Conservation (phyloP, 1,139 yeast species). For the Yamadazyma jaroonii region DNA sequence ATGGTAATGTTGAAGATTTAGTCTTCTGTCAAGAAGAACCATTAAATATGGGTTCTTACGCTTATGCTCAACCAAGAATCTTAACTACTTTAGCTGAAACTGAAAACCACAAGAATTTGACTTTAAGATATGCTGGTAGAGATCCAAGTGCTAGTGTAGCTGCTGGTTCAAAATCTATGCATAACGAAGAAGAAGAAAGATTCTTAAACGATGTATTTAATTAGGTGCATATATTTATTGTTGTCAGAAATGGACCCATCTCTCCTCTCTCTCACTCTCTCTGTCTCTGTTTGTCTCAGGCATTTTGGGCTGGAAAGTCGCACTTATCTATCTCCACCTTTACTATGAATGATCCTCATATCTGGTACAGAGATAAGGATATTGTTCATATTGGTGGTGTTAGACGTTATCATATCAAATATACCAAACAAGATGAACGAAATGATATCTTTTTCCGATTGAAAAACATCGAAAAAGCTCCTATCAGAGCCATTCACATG, state of each 20-base stretch:
- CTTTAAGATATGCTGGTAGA: conserved; percentile 91
- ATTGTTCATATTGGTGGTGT: conserved; percentile 39
- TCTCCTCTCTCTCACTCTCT: too few relatives aligned
- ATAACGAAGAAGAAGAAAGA: conserved; percentile 82
- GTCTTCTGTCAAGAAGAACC: conserved; percentile 99
- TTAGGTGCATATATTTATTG: conserved; percentile 4
- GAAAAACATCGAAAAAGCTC: conserved; percentile 48
- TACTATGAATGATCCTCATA: conserved; percentile 14
- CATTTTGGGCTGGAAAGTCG: too few relatives aligned
- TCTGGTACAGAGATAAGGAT: conserved; percentile 44
- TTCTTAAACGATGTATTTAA: conserved; percentile 78
- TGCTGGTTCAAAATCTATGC: conserved; percentile 92
- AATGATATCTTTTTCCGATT: conserved; percentile 36
- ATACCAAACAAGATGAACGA: conserved; percentile 19
- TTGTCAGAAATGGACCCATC: too few relatives aligned
- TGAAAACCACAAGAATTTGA: conserved; percentile 54
- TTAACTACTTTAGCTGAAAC: conserved; percentile 74
- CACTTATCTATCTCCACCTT: not conserved
- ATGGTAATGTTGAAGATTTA: conserved; percentile 81
- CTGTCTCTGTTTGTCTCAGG: too few relatives aligned
- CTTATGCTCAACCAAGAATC: conserved; percentile 78
- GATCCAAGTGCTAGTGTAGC: conserved; percentile 98
- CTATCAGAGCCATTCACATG: conserved; percentile 52
- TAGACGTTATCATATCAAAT: conserved; percentile 30
- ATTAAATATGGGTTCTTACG: conserved; percentile 92